Base-by-base conservation (phyloP, 116 monocot species). In the Zostera marina region DNA sequence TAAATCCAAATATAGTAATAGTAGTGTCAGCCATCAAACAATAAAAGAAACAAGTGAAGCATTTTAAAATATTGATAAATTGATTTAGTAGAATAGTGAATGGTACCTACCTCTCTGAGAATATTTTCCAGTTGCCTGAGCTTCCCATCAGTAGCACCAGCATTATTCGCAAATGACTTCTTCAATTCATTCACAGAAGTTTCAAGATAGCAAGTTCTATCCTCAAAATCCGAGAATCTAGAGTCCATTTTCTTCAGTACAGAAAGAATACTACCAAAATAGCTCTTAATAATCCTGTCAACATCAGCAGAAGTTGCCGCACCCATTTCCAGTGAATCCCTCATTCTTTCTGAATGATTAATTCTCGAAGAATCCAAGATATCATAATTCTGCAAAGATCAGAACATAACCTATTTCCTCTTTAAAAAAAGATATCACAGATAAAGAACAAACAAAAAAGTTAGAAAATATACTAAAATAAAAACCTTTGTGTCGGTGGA, bases 81-180 rank as follows among this genome's bases (percentile, higher is more conserved):
- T 4, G 8, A 12, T n/a, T 38, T 56, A 56, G 38, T n/a, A 56
- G 9, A 39, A 15, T 26, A 56, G 15, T 8, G 14, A n/a, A 73
- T 42, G 21, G 55, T 22, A 43, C 52, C 32, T 15, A 87, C 92
- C 92, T 87, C 87, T 76, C 81, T 74, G 12, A 93, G 62, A 62
- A 87, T 76, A 71, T 79, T 81, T 54, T 93, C 87, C 47, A 93
- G 49, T 19, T 87, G 87, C 56, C 81, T 83, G 53, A 93, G 65
- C 62, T 75, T 93, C 63, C 92, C 92, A 72, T 93, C 87, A 21
- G 76, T 79, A 61, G 60, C 72, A 20, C 87, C 84, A 66, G 53
- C 66, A 58, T 68, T 70, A 47, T 84, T 75, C 8, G 70, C 81
- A 52, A 87, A 42, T 17, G 74, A 60, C 41, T 70, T 54, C 54